phyloP scores from a whole-genome alignment of 148 eudicot species.

The Camellia granthamiana region DNA sequence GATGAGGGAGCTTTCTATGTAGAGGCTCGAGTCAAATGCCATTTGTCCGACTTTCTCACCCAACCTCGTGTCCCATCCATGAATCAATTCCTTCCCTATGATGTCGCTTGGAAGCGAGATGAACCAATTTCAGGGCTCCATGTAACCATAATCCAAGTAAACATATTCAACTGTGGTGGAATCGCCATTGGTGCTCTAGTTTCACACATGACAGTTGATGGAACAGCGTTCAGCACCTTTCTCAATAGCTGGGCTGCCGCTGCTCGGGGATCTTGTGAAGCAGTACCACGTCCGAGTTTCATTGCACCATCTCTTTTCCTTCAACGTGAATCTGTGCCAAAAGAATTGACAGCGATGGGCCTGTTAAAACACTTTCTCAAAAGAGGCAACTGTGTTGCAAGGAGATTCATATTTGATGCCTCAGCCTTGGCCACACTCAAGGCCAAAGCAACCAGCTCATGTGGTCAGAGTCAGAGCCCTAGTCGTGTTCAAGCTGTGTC shows the following conservation, averaged over 20 bases:
- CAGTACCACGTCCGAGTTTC: neutral
- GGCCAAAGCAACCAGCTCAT: neutral
- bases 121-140: neutral
- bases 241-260: slow-evolving; percentile 5
- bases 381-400: neutral
- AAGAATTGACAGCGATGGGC: neutral
- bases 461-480: neutral
- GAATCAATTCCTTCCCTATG: neutral
- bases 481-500: slow-evolving; percentile 7
- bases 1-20: slow-evolving; percentile 19
- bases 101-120: too few species aligned
- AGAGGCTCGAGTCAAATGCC: slow-evolving; percentile 8
- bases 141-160: slow-evolving; percentile 12
- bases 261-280: neutral
- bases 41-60: neutral
- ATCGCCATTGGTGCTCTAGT: neutral
- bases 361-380: neutral
- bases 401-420: slow-evolving; percentile 5
- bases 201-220: slow-evolving; percentile 13
- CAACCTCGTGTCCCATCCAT: neutral
- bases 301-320: slow-evolving; percentile 11
- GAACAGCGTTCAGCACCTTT: neutral
- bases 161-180: slow-evolving; percentile 19
- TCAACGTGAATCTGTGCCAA: neutral
- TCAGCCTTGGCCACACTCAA: neutral